phyloP scores from a whole-genome alignment of 805 yeast genomes.

The Lipomyces anomalus region DNA sequence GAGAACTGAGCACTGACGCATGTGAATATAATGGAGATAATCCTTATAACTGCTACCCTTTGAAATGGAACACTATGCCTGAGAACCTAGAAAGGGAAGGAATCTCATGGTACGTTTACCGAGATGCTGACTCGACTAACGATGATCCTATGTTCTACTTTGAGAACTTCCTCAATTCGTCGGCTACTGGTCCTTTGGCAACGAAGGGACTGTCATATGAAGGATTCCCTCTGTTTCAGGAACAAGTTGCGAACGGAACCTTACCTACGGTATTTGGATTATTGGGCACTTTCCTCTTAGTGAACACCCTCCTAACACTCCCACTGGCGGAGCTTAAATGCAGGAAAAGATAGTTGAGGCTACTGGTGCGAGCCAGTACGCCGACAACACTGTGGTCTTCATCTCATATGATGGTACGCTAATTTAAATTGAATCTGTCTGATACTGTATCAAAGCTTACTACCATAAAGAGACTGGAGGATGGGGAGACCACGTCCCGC shows the following conservation, averaged over 20 bases:
- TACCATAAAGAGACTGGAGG: constrained; percentile 31
- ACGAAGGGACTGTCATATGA: constrained; percentile 20
- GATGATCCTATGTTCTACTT: constrained; percentile 26
- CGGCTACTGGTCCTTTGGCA: constrained; percentile 16
- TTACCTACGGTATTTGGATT: constrained; percentile 26
- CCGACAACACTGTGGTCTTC: constrained; percentile 23
- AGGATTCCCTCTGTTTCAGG: constrained; percentile 24
- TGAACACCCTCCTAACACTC: constrained; percentile 27
- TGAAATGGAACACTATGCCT: constrained; percentile 25
- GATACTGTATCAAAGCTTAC: too few species aligned
- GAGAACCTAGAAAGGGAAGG: constrained; percentile 20
- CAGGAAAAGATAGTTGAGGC: constrained; percentile 23
- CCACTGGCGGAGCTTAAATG: constrained; percentile 27
- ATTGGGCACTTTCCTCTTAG: constrained; percentile 26
- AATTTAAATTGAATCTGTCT: too few species aligned
- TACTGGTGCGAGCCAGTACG: constrained; percentile 17
- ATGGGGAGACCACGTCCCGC: constrained; percentile 27
- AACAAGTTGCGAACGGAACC: constrained; percentile 25
- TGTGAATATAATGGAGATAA: constrained; percentile 16
- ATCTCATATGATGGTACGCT: constrained; percentile 27
- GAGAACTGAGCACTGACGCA: constrained; percentile 23
- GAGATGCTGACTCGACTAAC: constrained; percentile 23
- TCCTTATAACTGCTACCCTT: constrained; percentile 24
- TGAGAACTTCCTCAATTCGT: constrained; percentile 17
- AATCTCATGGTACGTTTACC: constrained; percentile 26